phyloP scores from a whole-genome alignment of 306 rosid species.

The Malus sylvestris region DNA sequence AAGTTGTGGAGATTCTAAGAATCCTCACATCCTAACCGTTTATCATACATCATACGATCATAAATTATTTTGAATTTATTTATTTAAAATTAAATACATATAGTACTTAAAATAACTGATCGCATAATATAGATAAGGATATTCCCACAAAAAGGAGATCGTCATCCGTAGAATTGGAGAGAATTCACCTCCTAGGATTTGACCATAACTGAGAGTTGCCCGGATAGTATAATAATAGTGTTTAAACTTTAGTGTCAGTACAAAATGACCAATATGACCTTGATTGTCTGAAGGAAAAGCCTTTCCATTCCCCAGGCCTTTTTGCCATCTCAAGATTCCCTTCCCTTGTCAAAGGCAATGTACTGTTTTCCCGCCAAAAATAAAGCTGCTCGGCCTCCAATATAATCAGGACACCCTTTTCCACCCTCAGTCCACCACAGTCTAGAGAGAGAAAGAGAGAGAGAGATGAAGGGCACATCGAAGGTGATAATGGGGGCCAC shows the following conservation, averaged over 20 bases:
- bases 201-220: not conserved
- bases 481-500: constrained; percentile 85
- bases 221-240: not conserved
- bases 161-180: too few relatives aligned
- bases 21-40: too few relatives aligned
- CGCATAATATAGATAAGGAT: too few relatives aligned
- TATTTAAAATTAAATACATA: too few relatives aligned
- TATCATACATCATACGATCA: too few relatives aligned
- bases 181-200: not conserved
- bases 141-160: too few relatives aligned
- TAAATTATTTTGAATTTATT: too few relatives aligned
- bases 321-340: constrained; percentile 29
- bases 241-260: not conserved
- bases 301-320: constrained; percentile 43
- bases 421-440: constrained; percentile 15
- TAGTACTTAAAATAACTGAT: too few relatives aligned
- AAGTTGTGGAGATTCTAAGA: too few relatives aligned
- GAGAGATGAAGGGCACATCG: constrained; percentile 75
- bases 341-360: constrained; percentile 16
- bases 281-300: constrained; percentile 26
- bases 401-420: constrained; percentile 19
- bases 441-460: not conserved
- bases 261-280: constrained; percentile 28
- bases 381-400: constrained; percentile 10
- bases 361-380: constrained; percentile 60